Conservation (phyloP, 345 rosid species). For the Bruguiera parviflora region DNA sequence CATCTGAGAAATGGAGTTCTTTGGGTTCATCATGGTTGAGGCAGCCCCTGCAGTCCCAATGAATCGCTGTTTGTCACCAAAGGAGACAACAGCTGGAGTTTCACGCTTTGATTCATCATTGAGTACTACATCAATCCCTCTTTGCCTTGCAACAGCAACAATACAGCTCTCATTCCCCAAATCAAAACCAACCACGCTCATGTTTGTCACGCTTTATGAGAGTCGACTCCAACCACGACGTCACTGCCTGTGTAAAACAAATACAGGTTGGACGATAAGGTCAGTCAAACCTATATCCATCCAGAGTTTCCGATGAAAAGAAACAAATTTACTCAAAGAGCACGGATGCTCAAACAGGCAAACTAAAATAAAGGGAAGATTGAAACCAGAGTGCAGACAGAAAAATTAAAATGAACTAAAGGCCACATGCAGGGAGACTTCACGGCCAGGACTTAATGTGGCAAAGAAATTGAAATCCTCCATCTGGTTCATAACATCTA, state of each 20-base stretch:
- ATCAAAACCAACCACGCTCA: slow-evolving; percentile 99
- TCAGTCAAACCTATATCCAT: too few relatives aligned
- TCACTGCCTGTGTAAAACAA: slow-evolving; percentile 4
- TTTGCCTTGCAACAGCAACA: slow-evolving; percentile 98
- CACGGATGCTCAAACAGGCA: too few relatives aligned
- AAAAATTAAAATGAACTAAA: too few relatives aligned
- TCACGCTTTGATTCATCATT: slow-evolving; percentile 98
- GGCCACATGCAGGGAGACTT: too few relatives aligned
- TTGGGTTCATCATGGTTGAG: slow-evolving; percentile 91
- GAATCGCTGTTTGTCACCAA: slow-evolving; percentile 94
- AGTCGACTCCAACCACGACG: background rate
- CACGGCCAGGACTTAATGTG: too few relatives aligned
- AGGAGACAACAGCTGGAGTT: slow-evolving; percentile 91
- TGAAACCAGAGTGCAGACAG: too few relatives aligned
- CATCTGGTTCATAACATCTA: too few relatives aligned
- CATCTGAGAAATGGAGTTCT: slow-evolving; percentile 81
- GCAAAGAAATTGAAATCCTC: too few relatives aligned
- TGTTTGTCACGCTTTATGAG: slow-evolving; percentile 25
- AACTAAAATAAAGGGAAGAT: too few relatives aligned
- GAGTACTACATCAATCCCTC: slow-evolving; percentile 97
- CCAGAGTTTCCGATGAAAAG: too few relatives aligned
- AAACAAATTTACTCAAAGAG: too few relatives aligned
- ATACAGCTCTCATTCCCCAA: slow-evolving; percentile 92
- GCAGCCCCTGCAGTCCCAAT: slow-evolving; percentile 99
- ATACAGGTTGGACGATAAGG: background rate